These are phyloP conservation scores for Babesia bovis DNA, from an alignment of 169 alveolate species.

Conservation along the genomic window DNA sequence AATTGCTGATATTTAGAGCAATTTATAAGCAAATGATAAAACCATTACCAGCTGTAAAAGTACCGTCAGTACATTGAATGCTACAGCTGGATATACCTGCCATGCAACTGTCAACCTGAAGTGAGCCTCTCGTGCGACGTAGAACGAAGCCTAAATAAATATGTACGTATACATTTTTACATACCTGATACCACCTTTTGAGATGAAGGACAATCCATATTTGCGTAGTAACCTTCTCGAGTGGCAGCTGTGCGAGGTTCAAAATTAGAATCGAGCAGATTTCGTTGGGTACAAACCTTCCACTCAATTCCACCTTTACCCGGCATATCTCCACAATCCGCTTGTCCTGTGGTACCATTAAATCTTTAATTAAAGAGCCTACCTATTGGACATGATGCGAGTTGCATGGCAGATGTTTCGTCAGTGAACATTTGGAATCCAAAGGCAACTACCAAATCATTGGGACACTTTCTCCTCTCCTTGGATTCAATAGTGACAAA, in stretches of 20 bases:
- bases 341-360: background rate
- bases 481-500: constrained; percentile 3
- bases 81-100: background rate
- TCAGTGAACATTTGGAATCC: constrained; percentile 24
- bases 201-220: background rate
- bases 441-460: constrained; percentile 25
- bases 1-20: no score
- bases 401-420: background rate
- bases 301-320: constrained; percentile 15
- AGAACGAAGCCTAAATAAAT: constrained; percentile 1
- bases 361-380: background rate
- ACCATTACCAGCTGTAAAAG: no score
- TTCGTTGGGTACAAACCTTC: constrained; percentile 19
- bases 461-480: constrained; percentile 3
- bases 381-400: constrained; percentile 33
- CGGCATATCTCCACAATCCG: constrained; percentile 24
- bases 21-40: no score
- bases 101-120: background rate
- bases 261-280: background rate
- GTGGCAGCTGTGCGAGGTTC: background rate
- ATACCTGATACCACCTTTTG: constrained; percentile 12
- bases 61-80: background rate
- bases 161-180: background rate
- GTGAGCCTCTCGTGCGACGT: background rate
- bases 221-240: background rate